Base-by-base conservation (phyloP, 345 rosid species). In the Populus euphratica region DNA sequence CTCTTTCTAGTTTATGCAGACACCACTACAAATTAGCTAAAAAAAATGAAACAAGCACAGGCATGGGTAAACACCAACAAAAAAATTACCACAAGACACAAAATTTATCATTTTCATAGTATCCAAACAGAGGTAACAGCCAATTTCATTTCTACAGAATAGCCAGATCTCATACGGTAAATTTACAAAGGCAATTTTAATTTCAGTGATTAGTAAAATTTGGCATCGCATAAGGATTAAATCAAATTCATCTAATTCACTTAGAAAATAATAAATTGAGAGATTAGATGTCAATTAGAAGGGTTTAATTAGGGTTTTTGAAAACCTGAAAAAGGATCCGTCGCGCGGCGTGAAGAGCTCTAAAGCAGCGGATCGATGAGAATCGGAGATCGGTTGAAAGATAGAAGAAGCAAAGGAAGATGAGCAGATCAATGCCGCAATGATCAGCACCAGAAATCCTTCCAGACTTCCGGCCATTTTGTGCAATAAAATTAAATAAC, bases 331-430 rank as follows among this genome's bases (percentile, higher is more conserved):
- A 76, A 86, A 89, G 61, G 94, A 93, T 77, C 93, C 94, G 81
- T 88, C 90, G 25, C 56, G 79, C 9, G 89, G 87, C 35, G 77
- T 50, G 81, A 92, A 92, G 81, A 94, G 83, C 78, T 92, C 97
- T 8, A 83, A 35, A 79, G 99, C 98, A n/a, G 91, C 94, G 36
- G 99, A 94, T 87, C 97, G 92, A 84, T 96, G 98, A 81, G 91
- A 77, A 66, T 89, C 94, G 5, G 96, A 92, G 81, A 96, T 88
- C 68, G 98, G 99, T n/a, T 88, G 89, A 65, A 86, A 78, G 76
- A 88, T 82, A 38, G 92, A 80, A 68, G 93, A 89, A 68, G 93
- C 86, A 49, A 81, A 71, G 81, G 66, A 71, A 10, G 36, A 18
- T 3, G 68, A 50, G 69, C 83, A 88, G 77, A 89, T 86, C 89